phyloP scores from a whole-genome alignment of 179 eudicot genomes.

The Nepenthes alata region DNA sequence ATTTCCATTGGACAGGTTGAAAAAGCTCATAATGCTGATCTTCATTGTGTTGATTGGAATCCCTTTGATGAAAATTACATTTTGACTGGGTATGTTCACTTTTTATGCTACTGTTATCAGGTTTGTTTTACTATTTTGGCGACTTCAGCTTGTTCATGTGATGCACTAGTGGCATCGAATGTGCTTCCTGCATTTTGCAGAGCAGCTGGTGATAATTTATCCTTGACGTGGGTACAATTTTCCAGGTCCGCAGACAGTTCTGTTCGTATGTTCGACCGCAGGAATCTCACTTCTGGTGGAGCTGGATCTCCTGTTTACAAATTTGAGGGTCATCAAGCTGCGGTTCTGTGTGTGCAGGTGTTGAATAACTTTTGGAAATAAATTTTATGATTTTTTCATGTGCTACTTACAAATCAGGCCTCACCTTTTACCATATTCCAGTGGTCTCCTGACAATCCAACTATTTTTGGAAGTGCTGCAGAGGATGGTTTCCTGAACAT shows the following conservation, averaged over 20 bases:
- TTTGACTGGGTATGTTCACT: conserved; percentile 67
- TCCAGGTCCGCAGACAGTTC: conserved; percentile 57
- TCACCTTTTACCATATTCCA: conserved; percentile 21
- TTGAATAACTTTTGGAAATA: conserved; percentile 4
- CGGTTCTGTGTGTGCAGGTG: conserved; percentile 96
- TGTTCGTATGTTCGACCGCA: conserved; percentile 85
- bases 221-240: not conserved
- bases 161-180: not conserved
- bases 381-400: not conserved
- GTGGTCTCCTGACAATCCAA: conserved; percentile 98
- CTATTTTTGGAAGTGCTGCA: conserved; percentile 96
- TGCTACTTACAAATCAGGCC: not conserved
- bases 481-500: conserved; percentile 92
- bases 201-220: not conserved
- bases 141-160: conserved; percentile 4
- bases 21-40: conserved; percentile 91
- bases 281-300: conserved; percentile 68
- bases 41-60: conserved; percentile 99
- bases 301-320: conserved; percentile 69
- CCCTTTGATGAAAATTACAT: conserved; percentile 74
- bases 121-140: too few relatives aligned
- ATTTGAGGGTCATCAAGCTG: conserved; percentile 80
- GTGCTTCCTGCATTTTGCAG: not conserved
- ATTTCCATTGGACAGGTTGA: conserved; percentile 50
- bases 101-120: not conserved